Evolutionary conservation across 768 basidiomycete species (phyloP).

Genomic region (Agrocybe pediades): DNA sequence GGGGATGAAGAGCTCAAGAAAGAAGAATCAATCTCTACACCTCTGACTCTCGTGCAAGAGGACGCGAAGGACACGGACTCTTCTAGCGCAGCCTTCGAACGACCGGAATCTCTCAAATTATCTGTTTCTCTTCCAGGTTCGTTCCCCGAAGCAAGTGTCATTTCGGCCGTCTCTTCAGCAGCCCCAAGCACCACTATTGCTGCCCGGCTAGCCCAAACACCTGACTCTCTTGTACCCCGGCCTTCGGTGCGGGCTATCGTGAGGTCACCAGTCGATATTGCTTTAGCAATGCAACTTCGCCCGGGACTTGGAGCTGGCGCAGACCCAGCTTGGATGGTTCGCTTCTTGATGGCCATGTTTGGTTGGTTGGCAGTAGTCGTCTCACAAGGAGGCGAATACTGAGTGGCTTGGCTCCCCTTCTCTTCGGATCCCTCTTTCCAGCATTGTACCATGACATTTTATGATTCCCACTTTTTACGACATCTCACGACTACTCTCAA

Average conservation of each 20-base stretch:
- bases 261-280: conserved; percentile 60
- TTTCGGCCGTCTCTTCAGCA: conserved; percentile 6
- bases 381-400: conserved; percentile 34
- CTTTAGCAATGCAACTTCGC: conserved; percentile 76
- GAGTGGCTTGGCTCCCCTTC: not conserved
- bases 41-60: not conserved
- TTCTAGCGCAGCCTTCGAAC: not conserved
- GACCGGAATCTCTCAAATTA: too few relatives aligned
- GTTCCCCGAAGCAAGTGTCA: conserved; percentile 23
- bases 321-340: conserved; percentile 78
- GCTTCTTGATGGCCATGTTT: conserved; percentile 79
- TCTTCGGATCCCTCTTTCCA: not conserved
- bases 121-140: conserved; percentile 28
- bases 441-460: too few relatives aligned
- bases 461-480: too few relatives aligned
- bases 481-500: too few relatives aligned
- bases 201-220: conserved; percentile 7
- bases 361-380: conserved; percentile 73
- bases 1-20: not conserved
- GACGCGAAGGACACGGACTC: not conserved
- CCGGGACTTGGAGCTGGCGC: conserved; percentile 71
- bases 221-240: conserved; percentile 4
- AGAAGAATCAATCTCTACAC: too few relatives aligned
- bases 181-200: conserved; percentile 8
- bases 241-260: conserved; percentile 22